Percentiles rank a stretch among this genome's conserved stretches.
phyloP scores from a whole-genome alignment of 805 yeast genomes.

The Lipomyces yamadae region DNA sequence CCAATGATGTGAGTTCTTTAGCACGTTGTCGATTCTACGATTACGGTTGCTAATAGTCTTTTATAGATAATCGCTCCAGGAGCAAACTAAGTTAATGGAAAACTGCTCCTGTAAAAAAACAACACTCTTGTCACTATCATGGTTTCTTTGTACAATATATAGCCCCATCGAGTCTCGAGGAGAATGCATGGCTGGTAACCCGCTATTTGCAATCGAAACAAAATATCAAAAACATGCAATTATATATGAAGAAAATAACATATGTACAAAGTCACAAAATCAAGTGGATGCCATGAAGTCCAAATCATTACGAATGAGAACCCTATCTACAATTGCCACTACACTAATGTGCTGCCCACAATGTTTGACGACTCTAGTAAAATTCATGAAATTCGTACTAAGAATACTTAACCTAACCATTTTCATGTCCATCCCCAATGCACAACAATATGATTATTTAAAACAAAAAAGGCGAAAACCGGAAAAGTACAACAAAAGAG shows the following conservation, averaged over 20 bases:
- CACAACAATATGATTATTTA: neutral
- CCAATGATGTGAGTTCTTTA: conserved; percentile 46
- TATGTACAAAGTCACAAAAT: conserved; percentile 5
- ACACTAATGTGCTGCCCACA: neutral
- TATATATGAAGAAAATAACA: neutral
- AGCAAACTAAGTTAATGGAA: conserved; percentile 6
- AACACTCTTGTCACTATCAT: neutral
- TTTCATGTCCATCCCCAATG: conserved; percentile 1
- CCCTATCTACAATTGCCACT: neutral
- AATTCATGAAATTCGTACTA: neutral
- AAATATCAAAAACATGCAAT: neutral
- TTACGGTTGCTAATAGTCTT: neutral
- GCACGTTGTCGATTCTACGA: neutral
- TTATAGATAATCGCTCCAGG: conserved; percentile 30
- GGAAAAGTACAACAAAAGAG: neutral
- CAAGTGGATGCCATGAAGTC: neutral
- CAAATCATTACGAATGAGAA: neutral
- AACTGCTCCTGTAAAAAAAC: neutral
- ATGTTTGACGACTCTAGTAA: neutral
- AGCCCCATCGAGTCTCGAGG: neutral
- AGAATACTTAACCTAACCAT: neutral
- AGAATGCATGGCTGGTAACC: neutral
- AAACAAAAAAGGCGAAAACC: conserved; percentile 1
- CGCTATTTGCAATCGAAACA: neutral
- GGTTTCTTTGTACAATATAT: neutral